Conservation (phyloP, 2,329 filamentous ascomycete species). For the Neodidymelliopsis sp. region DNA sequence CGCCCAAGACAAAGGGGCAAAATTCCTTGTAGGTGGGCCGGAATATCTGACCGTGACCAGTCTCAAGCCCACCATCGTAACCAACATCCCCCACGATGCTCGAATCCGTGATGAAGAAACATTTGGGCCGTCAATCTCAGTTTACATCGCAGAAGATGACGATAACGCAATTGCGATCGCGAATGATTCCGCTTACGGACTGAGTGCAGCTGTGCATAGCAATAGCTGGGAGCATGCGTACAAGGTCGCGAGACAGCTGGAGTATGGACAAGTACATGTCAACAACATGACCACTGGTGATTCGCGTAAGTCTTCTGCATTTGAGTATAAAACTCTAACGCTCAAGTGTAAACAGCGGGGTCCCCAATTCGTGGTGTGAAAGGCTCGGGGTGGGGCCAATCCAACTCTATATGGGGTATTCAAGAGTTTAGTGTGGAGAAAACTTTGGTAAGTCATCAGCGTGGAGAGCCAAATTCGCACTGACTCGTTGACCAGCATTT, state of each 20-base stretch:
- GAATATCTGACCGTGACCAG: constrained; percentile 51
- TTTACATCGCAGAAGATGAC: constrained; percentile 70
- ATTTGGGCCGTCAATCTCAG: constrained; percentile 75
- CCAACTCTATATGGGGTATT: constrained; percentile 30
- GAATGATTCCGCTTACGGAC: constrained; percentile 82
- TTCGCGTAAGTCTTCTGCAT: constrained; percentile 4
- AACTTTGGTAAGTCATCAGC: too few relatives aligned
- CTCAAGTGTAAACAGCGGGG: constrained; percentile 6
- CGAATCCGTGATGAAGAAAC: constrained; percentile 75
- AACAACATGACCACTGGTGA: constrained; percentile 48
- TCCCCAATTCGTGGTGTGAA: constrained; percentile 24
- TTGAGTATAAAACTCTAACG: not conserved
- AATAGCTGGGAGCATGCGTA: constrained; percentile 61
- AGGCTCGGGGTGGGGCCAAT: constrained; percentile 27
- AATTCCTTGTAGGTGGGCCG: constrained; percentile 58
- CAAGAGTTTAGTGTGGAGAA: constrained; percentile 27
- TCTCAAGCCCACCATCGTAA: constrained; percentile 58
- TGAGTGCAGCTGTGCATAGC: constrained; percentile 76
- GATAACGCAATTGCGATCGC: constrained; percentile 76
- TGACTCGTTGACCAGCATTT: too few relatives aligned
- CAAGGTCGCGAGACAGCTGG: constrained; percentile 50
- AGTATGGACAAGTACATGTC: constrained; percentile 58
- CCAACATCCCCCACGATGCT: constrained; percentile 59
- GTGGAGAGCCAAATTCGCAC: too few relatives aligned
- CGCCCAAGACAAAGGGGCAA: constrained; percentile 64